phyloP scores from a whole-genome alignment of 441 rosid genomes.

The Pelargonium myrrhifolium region DNA sequence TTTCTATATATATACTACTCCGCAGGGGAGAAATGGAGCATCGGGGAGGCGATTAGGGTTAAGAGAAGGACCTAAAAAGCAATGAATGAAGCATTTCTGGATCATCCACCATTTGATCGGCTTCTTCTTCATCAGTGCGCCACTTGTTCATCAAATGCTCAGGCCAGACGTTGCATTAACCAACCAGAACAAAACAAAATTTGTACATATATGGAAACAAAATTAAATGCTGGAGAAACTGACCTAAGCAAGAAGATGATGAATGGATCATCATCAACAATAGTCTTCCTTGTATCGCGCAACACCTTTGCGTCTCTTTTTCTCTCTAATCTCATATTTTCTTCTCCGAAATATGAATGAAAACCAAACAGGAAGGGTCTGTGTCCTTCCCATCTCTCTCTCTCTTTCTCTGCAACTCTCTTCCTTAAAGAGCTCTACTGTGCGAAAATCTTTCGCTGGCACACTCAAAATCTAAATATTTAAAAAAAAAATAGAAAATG shows the following conservation, averaged over 20 bases:
- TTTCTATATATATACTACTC: neutral
- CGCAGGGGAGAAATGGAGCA: neutral
- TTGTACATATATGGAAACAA: neutral
- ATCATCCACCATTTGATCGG: neutral
- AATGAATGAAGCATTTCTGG: conserved; percentile 4
- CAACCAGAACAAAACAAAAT: neutral
- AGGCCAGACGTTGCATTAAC: neutral
- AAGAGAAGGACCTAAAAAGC: neutral
- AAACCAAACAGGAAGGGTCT: no score
- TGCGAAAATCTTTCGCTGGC: no score
- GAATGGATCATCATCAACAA: no score
- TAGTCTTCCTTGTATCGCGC: no score
- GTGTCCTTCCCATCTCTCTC: no score
- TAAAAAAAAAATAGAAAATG: no score
- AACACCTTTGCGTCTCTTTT: no score
- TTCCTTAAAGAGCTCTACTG: no score
- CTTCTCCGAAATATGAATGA: no score
- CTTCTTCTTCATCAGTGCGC: neutral
- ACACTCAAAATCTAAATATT: no score
- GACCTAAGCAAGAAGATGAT: neutral
- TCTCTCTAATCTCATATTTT: no score
- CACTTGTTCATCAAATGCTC: conserved; percentile 3
- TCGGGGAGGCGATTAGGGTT: conserved; percentile 3
- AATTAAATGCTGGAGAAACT: neutral
- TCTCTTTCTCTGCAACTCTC: no score